A percentile compares a stretch with the other conserved stretches of the same genome.
phyloP scores from a whole-genome alignment of 371 early-diverging fungal species.

The Mucor plumbeus region DNA sequence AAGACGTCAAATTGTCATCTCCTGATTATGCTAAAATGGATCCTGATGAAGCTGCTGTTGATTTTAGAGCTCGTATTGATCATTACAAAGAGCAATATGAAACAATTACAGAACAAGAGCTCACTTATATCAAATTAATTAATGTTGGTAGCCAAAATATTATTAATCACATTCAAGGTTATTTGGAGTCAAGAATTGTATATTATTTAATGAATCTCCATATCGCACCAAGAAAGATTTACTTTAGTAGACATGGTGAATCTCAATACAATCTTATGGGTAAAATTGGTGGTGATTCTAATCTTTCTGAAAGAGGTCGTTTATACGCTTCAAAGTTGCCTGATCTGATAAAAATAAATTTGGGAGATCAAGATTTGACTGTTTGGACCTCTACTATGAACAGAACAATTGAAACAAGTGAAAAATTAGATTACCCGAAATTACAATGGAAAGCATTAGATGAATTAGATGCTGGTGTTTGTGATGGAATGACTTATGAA shows the following conservation, averaged over 20 bases:
- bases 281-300: slow-evolving; percentile 95
- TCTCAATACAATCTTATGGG: slow-evolving; percentile 85
- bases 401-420: slow-evolving; percentile 90
- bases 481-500: slow-evolving; percentile 98
- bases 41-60: slow-evolving; percentile 71
- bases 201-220: slow-evolving; percentile 98
- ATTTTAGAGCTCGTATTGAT: slow-evolving; percentile 83
- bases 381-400: slow-evolving; percentile 97
- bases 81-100: slow-evolving; percentile 94
- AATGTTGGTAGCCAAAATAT: slow-evolving; percentile 92
- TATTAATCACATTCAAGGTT: slow-evolving; percentile 91
- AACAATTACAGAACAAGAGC: slow-evolving; percentile 76
- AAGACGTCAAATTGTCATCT: slow-evolving; percentile 91
- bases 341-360: slow-evolving; percentile 69
- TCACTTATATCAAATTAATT: slow-evolving; percentile 90
- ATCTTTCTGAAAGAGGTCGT: slow-evolving; percentile 86
- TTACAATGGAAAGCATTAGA: slow-evolving; percentile 97
- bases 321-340: slow-evolving; percentile 88
- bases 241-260: slow-evolving; percentile 94
- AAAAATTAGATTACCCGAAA: slow-evolving; percentile 77
- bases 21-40: slow-evolving; percentile 90
- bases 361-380: slow-evolving; percentile 76
- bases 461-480: slow-evolving; percentile 96
- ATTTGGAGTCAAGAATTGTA: slow-evolving; percentile 93
- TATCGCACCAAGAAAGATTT: slow-evolving; percentile 91